Evolutionary conservation across 345 rosid genomes (phyloP).

Genomic region (Salix dunnii): DNA sequence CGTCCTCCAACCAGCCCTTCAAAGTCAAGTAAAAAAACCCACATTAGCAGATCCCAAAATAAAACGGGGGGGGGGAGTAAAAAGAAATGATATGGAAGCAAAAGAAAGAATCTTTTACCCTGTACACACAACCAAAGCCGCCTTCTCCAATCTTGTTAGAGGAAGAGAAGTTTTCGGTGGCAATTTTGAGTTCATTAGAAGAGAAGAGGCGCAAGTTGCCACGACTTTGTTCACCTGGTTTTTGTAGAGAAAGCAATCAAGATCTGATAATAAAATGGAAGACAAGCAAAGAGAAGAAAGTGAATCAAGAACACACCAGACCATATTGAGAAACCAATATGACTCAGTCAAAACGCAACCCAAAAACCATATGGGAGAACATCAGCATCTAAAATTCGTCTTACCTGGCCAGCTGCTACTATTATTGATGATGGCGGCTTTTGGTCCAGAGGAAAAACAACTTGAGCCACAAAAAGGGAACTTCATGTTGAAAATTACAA

Average conservation of each 20-base stretch:
- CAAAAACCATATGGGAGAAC: too few species aligned
- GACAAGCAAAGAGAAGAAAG: neutral
- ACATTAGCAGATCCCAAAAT: neutral
- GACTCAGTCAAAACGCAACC: neutral
- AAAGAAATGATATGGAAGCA: neutral
- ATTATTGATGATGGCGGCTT: neutral
- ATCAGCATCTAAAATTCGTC: neutral
- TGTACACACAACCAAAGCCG: constrained; percentile 55
- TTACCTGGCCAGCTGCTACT: constrained; percentile 10
- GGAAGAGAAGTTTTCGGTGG: constrained; percentile 41
- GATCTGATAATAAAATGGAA: neutral
- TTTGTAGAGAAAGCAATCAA: constrained; percentile 4
- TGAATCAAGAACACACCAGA: neutral
- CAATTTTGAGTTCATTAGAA: constrained; percentile 36
- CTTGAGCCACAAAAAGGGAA: constrained; percentile 15
- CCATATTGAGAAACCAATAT: neutral
- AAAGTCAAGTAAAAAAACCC: neutral
- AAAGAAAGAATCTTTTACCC: constrained; percentile 22
- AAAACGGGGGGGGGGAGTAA: neutral
- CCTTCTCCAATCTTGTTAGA: constrained; percentile 63
- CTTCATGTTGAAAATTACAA: constrained; percentile 21
- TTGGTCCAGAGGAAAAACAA: constrained; percentile 20
- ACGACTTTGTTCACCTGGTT: constrained; percentile 19
- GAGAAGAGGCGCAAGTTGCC: constrained; percentile 36
- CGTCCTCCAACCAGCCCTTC: constrained; percentile 47